phyloP scores from a whole-genome alignment of 148 eudicot species.

The Simmondsia chinensis region DNA sequence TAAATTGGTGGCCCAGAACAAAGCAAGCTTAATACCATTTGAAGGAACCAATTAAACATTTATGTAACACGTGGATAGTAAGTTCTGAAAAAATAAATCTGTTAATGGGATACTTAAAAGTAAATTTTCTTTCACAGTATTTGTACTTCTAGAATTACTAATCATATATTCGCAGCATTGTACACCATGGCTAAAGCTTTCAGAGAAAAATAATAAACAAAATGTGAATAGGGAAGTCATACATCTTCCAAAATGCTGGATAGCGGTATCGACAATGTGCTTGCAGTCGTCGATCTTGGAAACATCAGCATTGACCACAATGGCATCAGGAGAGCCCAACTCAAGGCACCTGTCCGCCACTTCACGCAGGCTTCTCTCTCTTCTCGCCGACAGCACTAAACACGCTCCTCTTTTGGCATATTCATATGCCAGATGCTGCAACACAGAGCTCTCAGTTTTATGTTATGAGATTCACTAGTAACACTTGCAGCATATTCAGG shows the following conservation, averaged over 20 bases:
- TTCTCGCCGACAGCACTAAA: constrained; percentile 18
- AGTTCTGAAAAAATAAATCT: no score
- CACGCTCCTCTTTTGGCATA: constrained; percentile 55
- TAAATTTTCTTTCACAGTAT: no score
- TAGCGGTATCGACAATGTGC: constrained; percentile 13
- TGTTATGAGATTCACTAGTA: no score
- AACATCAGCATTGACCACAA: constrained; percentile 19
- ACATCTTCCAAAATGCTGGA: constrained; percentile 17
- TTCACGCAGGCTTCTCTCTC: constrained; percentile 16
- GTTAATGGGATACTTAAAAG: no score
- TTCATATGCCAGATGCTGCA: constrained; percentile 34
- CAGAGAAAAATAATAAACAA: not conserved
- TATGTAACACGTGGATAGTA: no score
- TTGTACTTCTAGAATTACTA: no score
- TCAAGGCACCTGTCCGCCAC: constrained; percentile 14
- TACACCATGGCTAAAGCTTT: not conserved
- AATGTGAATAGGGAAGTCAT: not conserved
- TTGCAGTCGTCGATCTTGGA: constrained; percentile 18
- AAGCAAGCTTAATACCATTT: no score
- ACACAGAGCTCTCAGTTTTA: no score
- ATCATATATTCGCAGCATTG: no score
- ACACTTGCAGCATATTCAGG: no score
- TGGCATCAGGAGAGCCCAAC: constrained; percentile 20
- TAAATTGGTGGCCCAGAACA: no score
- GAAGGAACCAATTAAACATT: no score